Base-by-base conservation (phyloP, 352 stramenopile species). In the Labyrinthula sp. region DNA sequence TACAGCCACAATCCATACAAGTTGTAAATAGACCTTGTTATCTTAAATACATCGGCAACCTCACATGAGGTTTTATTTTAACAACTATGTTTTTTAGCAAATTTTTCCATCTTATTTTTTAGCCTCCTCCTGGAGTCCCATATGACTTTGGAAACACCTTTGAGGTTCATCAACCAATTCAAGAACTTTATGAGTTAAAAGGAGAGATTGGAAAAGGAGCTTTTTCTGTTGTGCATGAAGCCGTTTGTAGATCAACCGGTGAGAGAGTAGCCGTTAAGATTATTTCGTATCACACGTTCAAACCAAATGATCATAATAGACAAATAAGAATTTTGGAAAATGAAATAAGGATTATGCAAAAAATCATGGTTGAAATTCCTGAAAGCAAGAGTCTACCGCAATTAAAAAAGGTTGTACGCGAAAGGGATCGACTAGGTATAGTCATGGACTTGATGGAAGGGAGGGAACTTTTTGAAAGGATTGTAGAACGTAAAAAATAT, bases 401-500 rank as follows among this genome's bases (percentile, higher is more conserved):
- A 9, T 33, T 52, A 23, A 52, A 52, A 29, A 35, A 52, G 21
- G 43, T 52, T 7, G 35, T 52, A 6, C 43, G 43, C 34, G 43
- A 52, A 25, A 35, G 43, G 15, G 43, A 52, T 17, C 43, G 43
- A 5, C 30, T 52, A 3, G 43, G 31, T 17, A 52, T 99, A 38
- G 82, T 97, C 2, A 93, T 91, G 30, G 83, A 99, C 63, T 21
- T 62, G 9, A 18, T 60, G n/a, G 47, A 55, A 8, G 77, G 77
- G 23, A 74, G 84, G 4, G 83, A 95, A 49, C 64, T 95, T 0
- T 97, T 95, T 65, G 81, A 95, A 45, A 67, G 81, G 25, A 71
- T 96, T 3, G 75, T 89, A 0, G 73, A 89, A 48, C 71, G 80
- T 15, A 82, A 85, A 35, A 75, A 68, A 35, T 95, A 95, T 65